A percentile compares a stretch with the other conserved stretches of the same genome.
These are phyloP conservation scores for Botrytis porri DNA, from an alignment of 2,329 filamentous ascomycete species.

Conservation along the genomic window DNA sequence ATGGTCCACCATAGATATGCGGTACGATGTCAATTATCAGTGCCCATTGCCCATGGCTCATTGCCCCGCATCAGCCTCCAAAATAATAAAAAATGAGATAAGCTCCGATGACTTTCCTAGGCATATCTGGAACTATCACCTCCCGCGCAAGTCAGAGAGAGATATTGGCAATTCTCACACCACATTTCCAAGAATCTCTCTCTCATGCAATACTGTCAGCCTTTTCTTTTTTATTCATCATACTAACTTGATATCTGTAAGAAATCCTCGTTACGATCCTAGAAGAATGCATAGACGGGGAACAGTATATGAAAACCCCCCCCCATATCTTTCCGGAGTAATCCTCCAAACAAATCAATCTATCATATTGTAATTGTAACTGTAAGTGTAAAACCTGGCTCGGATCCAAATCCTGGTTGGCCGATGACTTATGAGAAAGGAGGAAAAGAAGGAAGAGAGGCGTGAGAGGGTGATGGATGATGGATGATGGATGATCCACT, in stretches of 20 bases:
- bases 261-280: background rate
- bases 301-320: background rate
- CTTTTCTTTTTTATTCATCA: background rate
- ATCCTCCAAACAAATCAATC: background rate
- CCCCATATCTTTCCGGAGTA: background rate
- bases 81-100: background rate
- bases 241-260: background rate
- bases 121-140: background rate
- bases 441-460: background rate
- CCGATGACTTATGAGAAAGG: background rate
- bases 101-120: slow-evolving; percentile 2
- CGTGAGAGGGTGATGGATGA: too few species aligned
- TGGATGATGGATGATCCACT: slow-evolving; percentile 4
- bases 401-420: background rate
- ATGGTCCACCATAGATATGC: background rate
- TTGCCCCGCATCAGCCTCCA: background rate
- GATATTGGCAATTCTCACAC: background rate
- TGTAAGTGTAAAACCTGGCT: background rate
- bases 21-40: background rate
- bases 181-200: background rate
- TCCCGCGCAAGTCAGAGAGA: background rate
- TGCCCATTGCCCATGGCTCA: background rate
- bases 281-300: background rate
- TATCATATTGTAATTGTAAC: background rate
- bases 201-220: background rate